Evolutionary conservation across 2,329 filamentous ascomycete species (phyloP), one percentile per base, ranked within the genome.

Genomic region (Leptographium wingfieldii): DNA sequence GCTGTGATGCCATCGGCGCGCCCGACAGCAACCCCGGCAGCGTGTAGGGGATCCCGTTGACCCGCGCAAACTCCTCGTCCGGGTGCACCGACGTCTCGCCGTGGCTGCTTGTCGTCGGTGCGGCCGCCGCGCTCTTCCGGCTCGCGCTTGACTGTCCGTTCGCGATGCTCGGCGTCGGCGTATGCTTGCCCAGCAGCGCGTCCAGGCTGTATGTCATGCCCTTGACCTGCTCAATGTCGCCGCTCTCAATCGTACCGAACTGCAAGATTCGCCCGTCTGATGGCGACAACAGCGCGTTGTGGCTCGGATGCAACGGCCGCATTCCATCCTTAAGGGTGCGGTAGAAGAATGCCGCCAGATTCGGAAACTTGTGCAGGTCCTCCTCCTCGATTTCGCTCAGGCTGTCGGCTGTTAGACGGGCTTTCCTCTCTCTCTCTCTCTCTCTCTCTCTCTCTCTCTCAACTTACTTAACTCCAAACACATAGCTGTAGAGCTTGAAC

Each of bases 201-300:
- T 99, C 94, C 59, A 99, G 82, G 65, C 87, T 95, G 74, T 99
- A 99, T 0, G 94, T 99, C 80, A 99, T 94, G 62, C 94, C 94
- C 74, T 99, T 99, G 64, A 99, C 92, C 74, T 99, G 94, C 72
- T 99, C 94, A 52, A 99, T 95, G 69, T 96, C 90, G 55, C 92
- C 92, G 67, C 92, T 85, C 68, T 95, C 87, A 60, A 99, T 96
- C 66, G 85, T 85, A 12, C 94, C 94, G 67, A 91, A 96, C 68
- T 97, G 92, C 31, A 99, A 81, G 54, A 99, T 81, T 64, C 88
- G 87, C 55, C 94, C 94, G 71, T 99, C 94, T 5, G 94, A 84
- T 1, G 94, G 95, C 0, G 90, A 94, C 9, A 97, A 76, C 5
- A 99, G 75, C 11, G 90, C 88, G 68, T 88, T 86, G 1, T 83